Conservation (phyloP, 176 grass and related monocot genomes). For the Echinochloa phyllopogon region DNA sequence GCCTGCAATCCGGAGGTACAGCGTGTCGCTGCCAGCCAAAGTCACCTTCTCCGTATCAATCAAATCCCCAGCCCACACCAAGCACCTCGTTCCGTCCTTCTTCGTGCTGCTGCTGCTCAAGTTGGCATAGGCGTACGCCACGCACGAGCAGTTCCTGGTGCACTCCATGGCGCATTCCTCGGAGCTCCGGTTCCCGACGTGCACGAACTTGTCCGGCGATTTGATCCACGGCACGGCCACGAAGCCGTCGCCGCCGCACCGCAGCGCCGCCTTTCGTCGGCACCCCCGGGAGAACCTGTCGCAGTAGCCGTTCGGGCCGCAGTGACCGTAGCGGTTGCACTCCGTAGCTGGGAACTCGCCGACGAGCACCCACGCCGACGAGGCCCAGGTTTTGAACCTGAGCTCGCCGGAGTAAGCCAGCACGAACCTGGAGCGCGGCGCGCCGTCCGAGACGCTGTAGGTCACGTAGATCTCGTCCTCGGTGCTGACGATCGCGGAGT, state of each 20-base stretch:
- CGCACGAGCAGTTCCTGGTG: slow-evolving; percentile 50
- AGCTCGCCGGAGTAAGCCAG: slow-evolving; percentile 11
- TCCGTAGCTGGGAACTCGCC: neutral
- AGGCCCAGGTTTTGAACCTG: slow-evolving; percentile 12
- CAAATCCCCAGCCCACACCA: slow-evolving; percentile 46
- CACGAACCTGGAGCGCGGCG: neutral
- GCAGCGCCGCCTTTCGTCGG: neutral
- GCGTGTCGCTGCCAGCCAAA: neutral
- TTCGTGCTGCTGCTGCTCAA: neutral
- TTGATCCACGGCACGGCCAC: neutral
- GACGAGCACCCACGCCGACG: neutral
- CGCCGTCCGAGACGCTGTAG: slow-evolving; percentile 2
- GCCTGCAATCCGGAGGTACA: slow-evolving; percentile 37
- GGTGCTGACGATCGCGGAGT: too few species aligned
- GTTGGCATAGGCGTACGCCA: slow-evolving; percentile 35
- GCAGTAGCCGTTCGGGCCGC: slow-evolving; percentile 50
- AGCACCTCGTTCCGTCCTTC: slow-evolving; percentile 6
- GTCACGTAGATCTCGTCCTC: neutral
- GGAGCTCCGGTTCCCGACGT: slow-evolving; percentile 16
- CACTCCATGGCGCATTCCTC: slow-evolving; percentile 38
- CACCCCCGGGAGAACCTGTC: slow-evolving; percentile 38
- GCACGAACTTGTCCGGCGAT: slow-evolving; percentile 3
- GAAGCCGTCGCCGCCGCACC: slow-evolving; percentile 23
- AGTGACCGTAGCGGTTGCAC: slow-evolving; percentile 33
- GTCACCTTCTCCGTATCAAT: slow-evolving; percentile 29